Percentiles rank a stretch among this genome's conserved stretches.
phyloP scores from a whole-genome alignment of 345 rosid species.

The Trapa incisa region DNA sequence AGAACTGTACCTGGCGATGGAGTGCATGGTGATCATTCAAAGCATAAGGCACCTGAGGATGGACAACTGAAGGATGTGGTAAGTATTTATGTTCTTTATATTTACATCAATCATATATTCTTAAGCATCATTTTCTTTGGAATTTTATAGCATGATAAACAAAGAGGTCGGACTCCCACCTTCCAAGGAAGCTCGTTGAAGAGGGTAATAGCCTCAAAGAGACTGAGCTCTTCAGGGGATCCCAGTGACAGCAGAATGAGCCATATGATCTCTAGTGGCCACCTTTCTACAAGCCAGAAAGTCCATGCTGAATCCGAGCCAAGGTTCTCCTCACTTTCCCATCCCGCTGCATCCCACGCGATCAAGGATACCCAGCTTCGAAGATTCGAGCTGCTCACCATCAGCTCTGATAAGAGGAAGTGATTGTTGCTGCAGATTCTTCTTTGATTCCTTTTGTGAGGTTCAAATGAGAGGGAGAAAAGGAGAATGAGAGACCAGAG shows the following conservation, averaged over 20 bases:
- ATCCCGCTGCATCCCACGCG: slow-evolving; percentile 7
- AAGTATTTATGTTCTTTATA: neutral
- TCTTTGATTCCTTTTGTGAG: neutral
- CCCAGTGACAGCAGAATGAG: slow-evolving; percentile 41
- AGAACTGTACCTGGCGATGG: slow-evolving; percentile 16
- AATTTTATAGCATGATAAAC: slow-evolving; percentile 17
- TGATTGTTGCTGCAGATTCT: neutral
- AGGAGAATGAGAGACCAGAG: neutral
- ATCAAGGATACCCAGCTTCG: slow-evolving; percentile 8
- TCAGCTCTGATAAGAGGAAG: slow-evolving; percentile 10
- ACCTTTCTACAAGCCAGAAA: slow-evolving; percentile 51
- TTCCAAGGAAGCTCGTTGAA: slow-evolving; percentile 58
- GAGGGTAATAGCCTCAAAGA: slow-evolving; percentile 43
- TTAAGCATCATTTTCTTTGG: neutral
- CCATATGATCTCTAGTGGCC: slow-evolving; percentile 38
- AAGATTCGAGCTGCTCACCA: slow-evolving; percentile 12
- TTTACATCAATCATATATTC: neutral
- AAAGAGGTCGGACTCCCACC: slow-evolving; percentile 27
- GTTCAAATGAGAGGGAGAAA: neutral
- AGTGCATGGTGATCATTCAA: slow-evolving; percentile 15
- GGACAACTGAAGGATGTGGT: slow-evolving; percentile 18
- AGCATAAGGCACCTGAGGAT: slow-evolving; percentile 10
- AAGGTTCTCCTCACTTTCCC: slow-evolving; percentile 6
- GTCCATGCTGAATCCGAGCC: slow-evolving; percentile 24
- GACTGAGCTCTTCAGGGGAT: slow-evolving; percentile 63